These are phyloP conservation scores for Paramecium biaurelia DNA, from an alignment of 73 alveolate genomes.

Conservation along the genomic window DNA sequence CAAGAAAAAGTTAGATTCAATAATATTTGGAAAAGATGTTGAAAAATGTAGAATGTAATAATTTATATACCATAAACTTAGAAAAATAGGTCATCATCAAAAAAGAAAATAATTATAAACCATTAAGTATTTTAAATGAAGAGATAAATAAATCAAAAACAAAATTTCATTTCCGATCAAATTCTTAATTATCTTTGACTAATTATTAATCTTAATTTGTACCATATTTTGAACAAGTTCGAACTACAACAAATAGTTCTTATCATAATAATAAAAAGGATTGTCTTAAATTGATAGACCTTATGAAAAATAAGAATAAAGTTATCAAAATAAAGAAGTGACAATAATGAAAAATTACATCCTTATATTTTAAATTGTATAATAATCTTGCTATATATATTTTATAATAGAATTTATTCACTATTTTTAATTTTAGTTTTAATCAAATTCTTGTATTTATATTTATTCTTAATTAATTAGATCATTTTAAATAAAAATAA, in stretches of 20 bases:
- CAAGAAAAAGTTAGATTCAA: not conserved
- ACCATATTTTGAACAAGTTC: not conserved
- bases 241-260: not conserved
- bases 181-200: not conserved
- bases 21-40: conserved; percentile 13
- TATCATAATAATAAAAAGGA: not conserved
- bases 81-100: not conserved
- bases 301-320: not conserved
- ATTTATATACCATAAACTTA: not conserved
- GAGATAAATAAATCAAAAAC: not conserved
- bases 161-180: not conserved
- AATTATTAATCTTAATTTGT: not conserved
- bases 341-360: not conserved
- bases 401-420: too few species aligned
- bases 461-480: too few species aligned
- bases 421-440: too few species aligned
- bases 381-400: too few species aligned
- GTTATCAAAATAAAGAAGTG: not conserved
- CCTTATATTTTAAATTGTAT: not conserved
- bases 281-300: not conserved
- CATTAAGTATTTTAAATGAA: not conserved
- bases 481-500: too few species aligned
- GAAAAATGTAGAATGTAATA: not conserved
- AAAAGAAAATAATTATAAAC: not conserved
- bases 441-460: not conserved